Percentiles rank a stretch among this genome's conserved stretches.
Evolutionary conservation across 129 eudicot genomes (phyloP).

Genomic region (Kitagawia praeruptora): DNA sequence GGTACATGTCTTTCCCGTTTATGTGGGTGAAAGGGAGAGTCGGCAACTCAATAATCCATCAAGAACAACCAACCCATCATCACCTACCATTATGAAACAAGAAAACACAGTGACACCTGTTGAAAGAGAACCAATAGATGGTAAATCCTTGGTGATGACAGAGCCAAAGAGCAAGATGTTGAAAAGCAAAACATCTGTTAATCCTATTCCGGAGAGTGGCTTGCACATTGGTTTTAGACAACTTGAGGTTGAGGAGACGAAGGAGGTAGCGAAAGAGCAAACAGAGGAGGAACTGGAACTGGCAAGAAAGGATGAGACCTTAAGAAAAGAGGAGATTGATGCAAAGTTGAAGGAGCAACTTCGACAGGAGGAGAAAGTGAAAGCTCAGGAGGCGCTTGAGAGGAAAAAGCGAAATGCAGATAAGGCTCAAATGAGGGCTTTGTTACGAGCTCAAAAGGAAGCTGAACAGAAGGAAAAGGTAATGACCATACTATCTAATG

Average conservation of each 20-base stretch:
- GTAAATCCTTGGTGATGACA: slow-evolving; percentile 15
- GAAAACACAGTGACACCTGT: slow-evolving; percentile 15
- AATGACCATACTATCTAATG: neutral
- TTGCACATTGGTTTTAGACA: slow-evolving; percentile 16
- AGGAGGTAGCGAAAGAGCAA: slow-evolving; percentile 32
- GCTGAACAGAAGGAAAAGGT: slow-evolving; percentile 79
- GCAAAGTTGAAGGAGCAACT: slow-evolving; percentile 71
- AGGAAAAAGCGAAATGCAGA: slow-evolving; percentile 76
- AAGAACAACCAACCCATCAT: slow-evolving; percentile 19
- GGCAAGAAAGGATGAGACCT: slow-evolving; percentile 53
- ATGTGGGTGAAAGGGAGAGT: slow-evolving; percentile 29
- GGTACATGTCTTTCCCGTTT: slow-evolving; percentile 31
- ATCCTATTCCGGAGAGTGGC: slow-evolving; percentile 19
- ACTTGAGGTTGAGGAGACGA: slow-evolving; percentile 10
- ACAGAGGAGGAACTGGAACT: slow-evolving; percentile 44
- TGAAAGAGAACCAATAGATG: slow-evolving; percentile 13
- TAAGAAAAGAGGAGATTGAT: slow-evolving; percentile 41
- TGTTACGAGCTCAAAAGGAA: slow-evolving; percentile 69
- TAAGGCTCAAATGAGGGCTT: slow-evolving; percentile 75
- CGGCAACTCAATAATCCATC: slow-evolving; percentile 22
- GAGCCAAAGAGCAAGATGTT: slow-evolving; percentile 27
- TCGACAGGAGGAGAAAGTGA: slow-evolving; percentile 66
- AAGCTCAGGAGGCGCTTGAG: slow-evolving; percentile 82
- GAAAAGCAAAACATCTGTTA: slow-evolving; percentile 20
- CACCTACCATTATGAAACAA: slow-evolving; percentile 16